These are phyloP conservation scores for Mortierella hygrophila DNA, from an alignment of 192 early-diverging fungal species.

Conservation along the genomic window DNA sequence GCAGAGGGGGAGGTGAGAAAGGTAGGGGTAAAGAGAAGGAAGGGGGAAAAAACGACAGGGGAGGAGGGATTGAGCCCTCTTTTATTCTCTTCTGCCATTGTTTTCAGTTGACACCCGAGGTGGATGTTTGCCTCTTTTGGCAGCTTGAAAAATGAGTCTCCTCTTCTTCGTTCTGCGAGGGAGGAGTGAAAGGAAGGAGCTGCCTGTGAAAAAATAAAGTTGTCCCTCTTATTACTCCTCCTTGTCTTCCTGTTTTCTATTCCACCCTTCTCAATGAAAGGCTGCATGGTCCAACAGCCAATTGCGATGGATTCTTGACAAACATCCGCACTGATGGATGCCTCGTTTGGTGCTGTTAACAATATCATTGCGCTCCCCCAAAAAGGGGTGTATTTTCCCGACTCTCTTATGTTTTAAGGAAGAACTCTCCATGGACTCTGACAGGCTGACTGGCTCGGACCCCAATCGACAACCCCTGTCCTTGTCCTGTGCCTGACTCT, in stretches of 20 bases:
- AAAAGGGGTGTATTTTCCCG: background rate
- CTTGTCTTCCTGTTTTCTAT: background rate
- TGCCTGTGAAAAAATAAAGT: background rate
- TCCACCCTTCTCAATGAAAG: background rate
- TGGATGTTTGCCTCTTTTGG: conserved; percentile 41
- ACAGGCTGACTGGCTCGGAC: background rate
- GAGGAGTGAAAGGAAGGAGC: background rate
- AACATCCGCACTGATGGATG: background rate
- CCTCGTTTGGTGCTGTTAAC: background rate
- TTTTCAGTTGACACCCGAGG: background rate
- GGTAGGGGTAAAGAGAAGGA: background rate
- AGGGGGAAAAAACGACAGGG: background rate
- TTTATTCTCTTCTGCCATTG: conserved; percentile 2
- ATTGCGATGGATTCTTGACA: background rate
- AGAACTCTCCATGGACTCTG: background rate
- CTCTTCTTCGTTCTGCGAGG: background rate
- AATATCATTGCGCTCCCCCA: background rate
- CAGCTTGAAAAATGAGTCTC: background rate
- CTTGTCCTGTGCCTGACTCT: conserved; percentile 6
- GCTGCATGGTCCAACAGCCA: background rate
- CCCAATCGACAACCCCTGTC: background rate
- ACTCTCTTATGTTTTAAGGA: background rate
- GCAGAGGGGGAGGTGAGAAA: background rate
- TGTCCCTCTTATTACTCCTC: background rate
- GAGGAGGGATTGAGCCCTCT: background rate